Evolutionary conservation across 2,329 filamentous ascomycete species (phyloP), one percentile per base, ranked within the genome.

Genomic region (Pestalotiopsis sp.): DNA sequence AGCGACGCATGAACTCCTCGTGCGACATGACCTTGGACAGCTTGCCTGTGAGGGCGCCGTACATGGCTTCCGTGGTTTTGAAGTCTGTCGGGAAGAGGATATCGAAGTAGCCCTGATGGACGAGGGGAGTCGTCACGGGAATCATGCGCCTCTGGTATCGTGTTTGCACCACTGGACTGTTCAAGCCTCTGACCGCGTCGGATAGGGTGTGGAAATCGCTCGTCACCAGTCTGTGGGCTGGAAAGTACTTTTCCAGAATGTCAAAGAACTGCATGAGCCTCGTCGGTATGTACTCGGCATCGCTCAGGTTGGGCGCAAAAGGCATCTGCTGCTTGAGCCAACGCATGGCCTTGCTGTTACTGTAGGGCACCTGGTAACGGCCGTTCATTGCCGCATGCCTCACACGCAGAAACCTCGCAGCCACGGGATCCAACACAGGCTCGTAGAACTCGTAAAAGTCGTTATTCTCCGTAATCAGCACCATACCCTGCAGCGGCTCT

Each of bases 61-160:
- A 99, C 74, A 98, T 90, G 75, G 94, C 91, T 81, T 98, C 94
- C 81, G 96, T 92, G 73, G 97, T 91, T 71, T 89, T 86, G 78
- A 99, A 99, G 81, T 99, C 92, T 12, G 96, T 99, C 0, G 96
- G 96, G 83, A 99, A 99, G 78, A 99, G 91, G 75, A 99, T 98
- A 79, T 99, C 97, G 78, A 99, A 99, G 82, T 97, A 98, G 60
- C 96, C 97, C 83, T 99, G 97, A 79, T 98, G 95, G 62, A 98
- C 96, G 79, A 97, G 87, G 66, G 95, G 94, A 4, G 96, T 99
- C 4, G 90, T 87, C 14, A 99, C 96, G 56, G 95, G 93, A 67
- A 99, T 93, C 74, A 93, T 98, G 70, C 90, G 88, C 73, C 96
- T 87, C 81, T 93, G 87, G 80, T 94, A 99, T 71, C 96, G 88